These are phyloP conservation scores for Hymenoscyphus occultus DNA, from an alignment of 2,329 filamentous ascomycete genomes.

Conservation along the genomic window DNA sequence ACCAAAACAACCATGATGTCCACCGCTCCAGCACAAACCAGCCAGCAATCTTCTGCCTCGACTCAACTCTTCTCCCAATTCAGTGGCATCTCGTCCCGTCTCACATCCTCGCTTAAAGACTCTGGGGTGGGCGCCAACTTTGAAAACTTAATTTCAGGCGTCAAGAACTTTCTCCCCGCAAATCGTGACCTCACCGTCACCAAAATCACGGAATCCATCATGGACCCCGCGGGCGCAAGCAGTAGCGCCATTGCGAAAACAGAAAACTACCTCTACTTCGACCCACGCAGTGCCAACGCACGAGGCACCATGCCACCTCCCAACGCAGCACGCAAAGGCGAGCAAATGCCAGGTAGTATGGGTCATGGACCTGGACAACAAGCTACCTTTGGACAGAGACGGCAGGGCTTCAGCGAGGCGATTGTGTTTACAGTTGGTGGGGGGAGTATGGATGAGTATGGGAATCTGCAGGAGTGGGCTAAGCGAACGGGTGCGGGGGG, in stretches of 20 bases:
- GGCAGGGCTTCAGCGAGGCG: constrained; percentile 85
- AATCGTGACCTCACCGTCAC: constrained; percentile 96
- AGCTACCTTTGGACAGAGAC: constrained; percentile 84
- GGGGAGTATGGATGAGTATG: constrained; percentile 98
- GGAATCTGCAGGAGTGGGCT: constrained; percentile 95
- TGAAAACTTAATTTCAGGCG: constrained; percentile 88
- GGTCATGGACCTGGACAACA: constrained; percentile 59
- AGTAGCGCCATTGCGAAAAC: constrained; percentile 94
- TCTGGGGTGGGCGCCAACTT: constrained; percentile 83
- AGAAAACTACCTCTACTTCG: constrained; percentile 95
- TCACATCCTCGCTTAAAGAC: constrained; percentile 92
- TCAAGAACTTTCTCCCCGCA: constrained; percentile 96
- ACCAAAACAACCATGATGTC: constrained; percentile 98
- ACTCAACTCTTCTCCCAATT: constrained; percentile 90
- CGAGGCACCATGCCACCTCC: constrained; percentile 86
- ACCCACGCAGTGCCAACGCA: constrained; percentile 88
- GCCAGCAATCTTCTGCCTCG: constrained; percentile 56
- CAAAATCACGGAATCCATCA: constrained; percentile 96
- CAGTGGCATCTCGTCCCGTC: constrained; percentile 82
- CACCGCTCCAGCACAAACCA: constrained; percentile 63
- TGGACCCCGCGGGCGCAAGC: constrained; percentile 89
- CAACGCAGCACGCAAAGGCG: constrained; percentile 51
- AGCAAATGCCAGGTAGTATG: constrained; percentile 43
- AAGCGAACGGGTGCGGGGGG: constrained; percentile 60
- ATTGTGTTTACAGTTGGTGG: constrained; percentile 95